These are phyloP conservation scores for Mallotus nudiflorus DNA, from an alignment of 345 rosid species.

Conservation along the genomic window DNA sequence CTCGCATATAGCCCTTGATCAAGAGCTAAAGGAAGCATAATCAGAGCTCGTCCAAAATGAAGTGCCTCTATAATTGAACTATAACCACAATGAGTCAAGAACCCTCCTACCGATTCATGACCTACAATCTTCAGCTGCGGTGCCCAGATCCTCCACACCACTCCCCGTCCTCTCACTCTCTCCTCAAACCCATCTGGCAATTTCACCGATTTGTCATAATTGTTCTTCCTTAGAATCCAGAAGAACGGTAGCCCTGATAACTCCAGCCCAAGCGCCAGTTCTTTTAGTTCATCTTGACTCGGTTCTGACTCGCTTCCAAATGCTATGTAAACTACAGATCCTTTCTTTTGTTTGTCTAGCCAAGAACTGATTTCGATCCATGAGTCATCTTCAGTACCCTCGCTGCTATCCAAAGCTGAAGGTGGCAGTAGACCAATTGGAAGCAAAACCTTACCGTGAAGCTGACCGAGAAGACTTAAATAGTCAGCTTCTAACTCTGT, in stretches of 20 bases:
- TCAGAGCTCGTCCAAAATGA: slow-evolving; percentile 30
- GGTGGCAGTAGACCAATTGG: slow-evolving; percentile 21
- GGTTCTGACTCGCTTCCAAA: slow-evolving; percentile 20
- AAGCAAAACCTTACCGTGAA: slow-evolving; percentile 20
- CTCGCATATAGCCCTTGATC: background rate
- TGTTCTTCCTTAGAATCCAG: slow-evolving; percentile 17
- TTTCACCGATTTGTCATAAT: background rate
- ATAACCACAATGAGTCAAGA: slow-evolving; percentile 49
- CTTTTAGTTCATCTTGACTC: slow-evolving; percentile 7
- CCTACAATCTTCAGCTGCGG: slow-evolving; percentile 40
- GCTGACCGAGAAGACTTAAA: slow-evolving; percentile 16
- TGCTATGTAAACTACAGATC: slow-evolving; percentile 9
- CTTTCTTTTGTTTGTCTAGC: slow-evolving; percentile 12
- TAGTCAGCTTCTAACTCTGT: slow-evolving; percentile 30
- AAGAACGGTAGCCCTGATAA: slow-evolving; percentile 15
- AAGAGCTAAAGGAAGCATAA: slow-evolving; percentile 20
- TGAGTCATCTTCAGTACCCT: background rate
- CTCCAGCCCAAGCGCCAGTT: slow-evolving; percentile 2
- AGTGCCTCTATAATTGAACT: slow-evolving; percentile 48
- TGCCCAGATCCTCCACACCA: slow-evolving; percentile 37
- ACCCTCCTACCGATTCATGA: slow-evolving; percentile 45
- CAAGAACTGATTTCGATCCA: slow-evolving; percentile 4
- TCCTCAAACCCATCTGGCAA: slow-evolving; percentile 36
- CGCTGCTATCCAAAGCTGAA: background rate
- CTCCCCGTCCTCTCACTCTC: slow-evolving; percentile 28